Evolutionary conservation across 768 basidiomycete species (phyloP), one percentile per base, ranked within the genome.

Genomic region (Naganishia antarctica): DNA sequence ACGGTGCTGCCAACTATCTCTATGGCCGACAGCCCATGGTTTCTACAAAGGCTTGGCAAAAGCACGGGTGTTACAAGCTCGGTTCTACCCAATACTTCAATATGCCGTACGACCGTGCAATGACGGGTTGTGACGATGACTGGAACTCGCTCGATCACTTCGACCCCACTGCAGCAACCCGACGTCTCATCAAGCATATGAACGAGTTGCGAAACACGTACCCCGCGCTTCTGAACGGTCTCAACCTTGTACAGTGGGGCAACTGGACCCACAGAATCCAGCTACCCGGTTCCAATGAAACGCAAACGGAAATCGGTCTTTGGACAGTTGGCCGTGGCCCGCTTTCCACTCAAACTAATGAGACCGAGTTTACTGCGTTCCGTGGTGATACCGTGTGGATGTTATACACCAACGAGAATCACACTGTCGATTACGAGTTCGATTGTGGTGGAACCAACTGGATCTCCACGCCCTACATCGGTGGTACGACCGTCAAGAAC

Each of bases 111-210:
- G 87, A 88, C 61, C 85, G 84, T 70, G 79, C 88, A 2, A 74
- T 91, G 32, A 80, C 91, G 18, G 92, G 91, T 48, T 96, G 92
- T 75, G 71, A 87, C 48, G 90, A 94, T 72, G 86, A 89, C 70
- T 92, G 89, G 90, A 93, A 94, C 75, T 84, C 88, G 2, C 84
- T 93, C 32, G 92, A 96, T 71, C 92, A 96, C 75, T 94, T 94
- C 74, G 92, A 96, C 76, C 90, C 91, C 15, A 93, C 91, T 1
- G 80, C 86, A 13, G 86, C 89, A 71, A 82, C 83, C 41, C 84
- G 88, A 41, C 86, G 90, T 62, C 73, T 90, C 63, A 85, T 90
- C 71, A 74, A 84, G 18, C 89, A 88, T 60, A 86, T 90, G 79
- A 76, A 87, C 63, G 81, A 84, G 70, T 81, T 94, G 40, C 87